Percentiles rank a stretch among this genome's conserved stretches.
Conservation (phyloP, 2,329 filamentous ascomycete species). For the Paracoccidioides lutzii region DNA sequence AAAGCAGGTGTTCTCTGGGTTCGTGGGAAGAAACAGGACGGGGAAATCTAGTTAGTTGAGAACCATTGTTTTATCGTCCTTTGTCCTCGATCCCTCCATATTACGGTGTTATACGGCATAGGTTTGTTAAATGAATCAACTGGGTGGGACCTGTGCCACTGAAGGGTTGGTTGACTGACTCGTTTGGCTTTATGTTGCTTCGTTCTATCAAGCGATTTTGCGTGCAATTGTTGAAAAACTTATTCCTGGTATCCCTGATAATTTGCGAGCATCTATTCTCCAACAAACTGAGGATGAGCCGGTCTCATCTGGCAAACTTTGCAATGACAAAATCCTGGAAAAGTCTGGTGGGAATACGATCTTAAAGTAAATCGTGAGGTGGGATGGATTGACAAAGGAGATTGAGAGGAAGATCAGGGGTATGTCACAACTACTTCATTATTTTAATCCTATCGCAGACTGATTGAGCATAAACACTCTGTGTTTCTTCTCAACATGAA, state of each 20-base stretch:
- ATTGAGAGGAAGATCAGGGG: conserved; percentile 49
- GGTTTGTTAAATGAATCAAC: not conserved
- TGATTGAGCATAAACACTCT: not conserved
- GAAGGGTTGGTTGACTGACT: not conserved
- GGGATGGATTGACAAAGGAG: conserved; percentile 38
- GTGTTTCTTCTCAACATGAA: not conserved
- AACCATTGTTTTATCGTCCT: not conserved
- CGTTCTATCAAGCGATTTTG: conserved; percentile 44
- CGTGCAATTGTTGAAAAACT: conserved; percentile 65
- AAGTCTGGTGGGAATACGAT: conserved; percentile 34
- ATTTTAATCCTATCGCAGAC: not conserved
- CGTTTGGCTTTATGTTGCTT: conserved; percentile 3
- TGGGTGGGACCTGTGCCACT: not conserved
- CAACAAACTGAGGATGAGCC: conserved; percentile 47
- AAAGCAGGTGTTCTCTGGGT: conserved; percentile 63
- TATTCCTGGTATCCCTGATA: conserved; percentile 60
- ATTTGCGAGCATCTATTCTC: conserved; percentile 52
- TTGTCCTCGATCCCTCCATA: not conserved
- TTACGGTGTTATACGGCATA: not conserved
- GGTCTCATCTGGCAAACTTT: not conserved
- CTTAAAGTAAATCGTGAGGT: conserved; percentile 52
- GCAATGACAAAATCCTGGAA: not conserved
- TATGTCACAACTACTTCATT: conserved; percentile 19
- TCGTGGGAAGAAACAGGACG: conserved; percentile 68
- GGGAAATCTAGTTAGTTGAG: conserved; percentile 59